Evolutionary conservation across 306 rosid genomes (phyloP).

Genomic region (Argentina anserina): DNA sequence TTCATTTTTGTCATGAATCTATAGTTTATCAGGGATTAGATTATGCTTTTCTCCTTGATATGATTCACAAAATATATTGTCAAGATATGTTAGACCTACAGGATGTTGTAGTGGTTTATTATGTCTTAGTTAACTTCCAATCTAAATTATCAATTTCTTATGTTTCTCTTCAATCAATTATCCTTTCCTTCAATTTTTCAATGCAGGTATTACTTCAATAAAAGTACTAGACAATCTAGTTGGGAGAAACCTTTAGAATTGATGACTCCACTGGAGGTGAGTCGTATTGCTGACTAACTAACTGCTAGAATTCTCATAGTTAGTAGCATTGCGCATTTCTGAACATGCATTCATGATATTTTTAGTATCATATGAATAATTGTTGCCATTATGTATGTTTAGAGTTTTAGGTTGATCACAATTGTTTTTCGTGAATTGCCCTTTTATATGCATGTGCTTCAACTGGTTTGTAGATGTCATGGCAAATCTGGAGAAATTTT

Average conservation of each 20-base stretch:
- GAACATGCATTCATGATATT: constrained; percentile 28
- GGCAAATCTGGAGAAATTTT: constrained; percentile 86
- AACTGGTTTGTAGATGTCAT: constrained; percentile 91
- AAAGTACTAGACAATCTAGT: constrained; percentile 82
- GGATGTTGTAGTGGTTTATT: background rate
- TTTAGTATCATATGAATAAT: constrained; percentile 23
- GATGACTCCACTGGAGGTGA: constrained; percentile 98
- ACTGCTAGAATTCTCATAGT: constrained; percentile 10
- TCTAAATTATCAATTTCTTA: background rate
- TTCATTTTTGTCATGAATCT: background rate
- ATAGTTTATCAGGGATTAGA: background rate
- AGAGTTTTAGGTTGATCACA: constrained; percentile 42
- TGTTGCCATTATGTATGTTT: constrained; percentile 40
- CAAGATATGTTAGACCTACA: background rate
- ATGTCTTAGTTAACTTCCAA: background rate
- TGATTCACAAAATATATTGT: background rate
- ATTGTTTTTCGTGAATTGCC: constrained; percentile 55
- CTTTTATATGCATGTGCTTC: constrained; percentile 88
- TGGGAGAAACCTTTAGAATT: constrained; percentile 97
- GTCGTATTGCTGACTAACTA: constrained; percentile 25
- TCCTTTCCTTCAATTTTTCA: background rate
- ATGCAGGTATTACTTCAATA: constrained; percentile 85
- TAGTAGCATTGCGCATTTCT: constrained; percentile 28
- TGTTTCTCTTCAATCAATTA: background rate
- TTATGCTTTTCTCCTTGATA: background rate